These are phyloP conservation scores for Colletotrichum sp. DNA, from an alignment of 2,329 filamentous ascomycete genomes.

Conservation along the genomic window DNA sequence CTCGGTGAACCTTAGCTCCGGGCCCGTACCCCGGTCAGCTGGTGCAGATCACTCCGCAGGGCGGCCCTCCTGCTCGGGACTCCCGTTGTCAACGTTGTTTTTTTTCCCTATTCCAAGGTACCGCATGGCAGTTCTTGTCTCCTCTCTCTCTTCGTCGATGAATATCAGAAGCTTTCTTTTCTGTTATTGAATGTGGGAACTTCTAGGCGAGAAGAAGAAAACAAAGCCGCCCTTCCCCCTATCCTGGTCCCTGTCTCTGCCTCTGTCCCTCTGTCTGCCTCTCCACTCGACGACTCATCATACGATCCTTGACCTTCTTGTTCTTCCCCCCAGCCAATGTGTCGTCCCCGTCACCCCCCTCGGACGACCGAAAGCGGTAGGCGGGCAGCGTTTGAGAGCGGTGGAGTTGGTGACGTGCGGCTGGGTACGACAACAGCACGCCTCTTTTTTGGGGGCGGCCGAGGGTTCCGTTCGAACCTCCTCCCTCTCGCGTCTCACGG, in stretches of 20 bases:
- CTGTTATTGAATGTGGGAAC: background rate
- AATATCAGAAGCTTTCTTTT: background rate
- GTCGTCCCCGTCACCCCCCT: background rate
- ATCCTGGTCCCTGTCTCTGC: background rate
- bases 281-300: background rate
- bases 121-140: background rate
- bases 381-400: constrained; percentile 13
- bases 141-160: background rate
- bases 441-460: background rate
- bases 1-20: constrained; percentile 9
- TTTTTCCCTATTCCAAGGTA: background rate
- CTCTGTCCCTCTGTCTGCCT: background rate
- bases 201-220: background rate
- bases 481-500: background rate
- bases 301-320: background rate
- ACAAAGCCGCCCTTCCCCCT: background rate
- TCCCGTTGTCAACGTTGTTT: background rate
- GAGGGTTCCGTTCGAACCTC: background rate
- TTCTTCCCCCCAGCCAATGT: background rate
- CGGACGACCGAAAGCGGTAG: background rate
- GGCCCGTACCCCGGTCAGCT: constrained; percentile 7
- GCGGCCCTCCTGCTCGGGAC: constrained; percentile 13
- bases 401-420: constrained; percentile 1
- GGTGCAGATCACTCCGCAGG: constrained; percentile 19
- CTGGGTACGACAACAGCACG: background rate